Conservation (phyloP, 2,329 filamentous ascomycete genomes). For the Claviceps pazoutovae region DNA sequence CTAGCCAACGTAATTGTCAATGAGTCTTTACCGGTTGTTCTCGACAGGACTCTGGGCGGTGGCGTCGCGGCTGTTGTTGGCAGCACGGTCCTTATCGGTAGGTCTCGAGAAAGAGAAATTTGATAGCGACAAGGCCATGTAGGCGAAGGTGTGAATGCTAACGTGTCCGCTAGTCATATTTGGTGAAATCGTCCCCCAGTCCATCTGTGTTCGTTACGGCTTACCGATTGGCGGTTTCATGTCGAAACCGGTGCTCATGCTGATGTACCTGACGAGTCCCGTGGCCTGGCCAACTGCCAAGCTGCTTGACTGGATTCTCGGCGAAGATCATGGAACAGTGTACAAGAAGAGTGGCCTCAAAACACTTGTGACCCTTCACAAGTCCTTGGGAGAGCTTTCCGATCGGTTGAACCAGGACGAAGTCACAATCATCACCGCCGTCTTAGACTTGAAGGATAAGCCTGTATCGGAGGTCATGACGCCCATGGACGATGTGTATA, state of each 20-base stretch:
- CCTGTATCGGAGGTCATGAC: conserved; percentile 95
- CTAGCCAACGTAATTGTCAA: conserved; percentile 97
- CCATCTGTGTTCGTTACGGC: conserved; percentile 89
- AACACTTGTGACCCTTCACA: conserved; percentile 88
- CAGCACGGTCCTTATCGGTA: conserved; percentile 88
- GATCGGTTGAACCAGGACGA: conserved; percentile 94
- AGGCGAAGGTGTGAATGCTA: conserved; percentile 3
- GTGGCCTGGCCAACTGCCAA: conserved; percentile 93
- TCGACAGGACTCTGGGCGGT: conserved; percentile 85
- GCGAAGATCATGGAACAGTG: conserved; percentile 86
- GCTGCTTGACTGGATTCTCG: conserved; percentile 81
- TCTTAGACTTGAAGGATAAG: conserved; percentile 92
- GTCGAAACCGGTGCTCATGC: conserved; percentile 67
- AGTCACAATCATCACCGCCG: conserved; percentile 95
- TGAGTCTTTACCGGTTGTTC: conserved; percentile 86
- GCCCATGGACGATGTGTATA: conserved; percentile 94
- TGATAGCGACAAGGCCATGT: conserved; percentile 5
- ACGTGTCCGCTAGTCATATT: conserved; percentile 66
- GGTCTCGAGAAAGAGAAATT: conserved; percentile 13
- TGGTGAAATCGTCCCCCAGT: conserved; percentile 91
- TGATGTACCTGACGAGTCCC: conserved; percentile 89
- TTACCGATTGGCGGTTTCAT: conserved; percentile 90
- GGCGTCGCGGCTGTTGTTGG: conserved; percentile 89
- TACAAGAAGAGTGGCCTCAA: conserved; percentile 98
- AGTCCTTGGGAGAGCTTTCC: conserved; percentile 71